Percentiles rank a stretch among this genome's conserved stretches.
Evolutionary conservation across 1,284 basidiomycete genomes (phyloP).

Genomic region (Apiotrichum sp.): DNA sequence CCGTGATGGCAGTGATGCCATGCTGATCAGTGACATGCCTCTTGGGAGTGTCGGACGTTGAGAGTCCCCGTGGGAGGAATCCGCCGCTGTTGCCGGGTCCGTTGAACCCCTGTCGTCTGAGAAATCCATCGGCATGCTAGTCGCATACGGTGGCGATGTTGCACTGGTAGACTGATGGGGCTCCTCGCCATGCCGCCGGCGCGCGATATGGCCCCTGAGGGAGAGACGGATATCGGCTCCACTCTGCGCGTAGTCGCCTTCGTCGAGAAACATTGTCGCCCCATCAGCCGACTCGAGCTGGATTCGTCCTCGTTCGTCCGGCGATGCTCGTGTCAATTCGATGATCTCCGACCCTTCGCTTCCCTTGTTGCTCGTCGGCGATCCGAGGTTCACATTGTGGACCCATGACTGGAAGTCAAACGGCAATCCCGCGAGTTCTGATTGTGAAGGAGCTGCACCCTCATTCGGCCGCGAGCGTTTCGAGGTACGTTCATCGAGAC

Average conservation of each 20-base stretch:
- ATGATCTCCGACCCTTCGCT: neutral
- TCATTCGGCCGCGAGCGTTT: neutral
- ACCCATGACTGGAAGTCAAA: conserved; percentile 1
- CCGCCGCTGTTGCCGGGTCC: no score
- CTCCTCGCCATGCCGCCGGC: neutral
- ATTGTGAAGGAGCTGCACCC: neutral
- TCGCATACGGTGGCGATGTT: no score
- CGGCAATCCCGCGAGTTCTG: neutral
- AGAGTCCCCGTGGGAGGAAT: no score
- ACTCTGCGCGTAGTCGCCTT: neutral
- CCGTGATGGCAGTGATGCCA: neutral
- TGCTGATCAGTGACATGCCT: neutral
- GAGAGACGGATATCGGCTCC: neutral
- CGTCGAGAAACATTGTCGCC: neutral
- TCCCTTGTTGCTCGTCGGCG: neutral
- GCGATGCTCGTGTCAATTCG: neutral
- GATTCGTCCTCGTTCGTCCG: neutral
- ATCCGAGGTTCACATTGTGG: neutral
- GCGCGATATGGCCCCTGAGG: neutral
- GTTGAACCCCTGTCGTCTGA: no score
- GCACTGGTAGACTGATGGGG: no score
- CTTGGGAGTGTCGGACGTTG: no score
- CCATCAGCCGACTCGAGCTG: neutral
- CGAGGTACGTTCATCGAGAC: neutral
- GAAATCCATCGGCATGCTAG: no score